Evolutionary conservation across 352 stramenopile genomes (phyloP), one percentile per base, ranked within the genome.

Genomic region (Globisporangium spiculum): DNA sequence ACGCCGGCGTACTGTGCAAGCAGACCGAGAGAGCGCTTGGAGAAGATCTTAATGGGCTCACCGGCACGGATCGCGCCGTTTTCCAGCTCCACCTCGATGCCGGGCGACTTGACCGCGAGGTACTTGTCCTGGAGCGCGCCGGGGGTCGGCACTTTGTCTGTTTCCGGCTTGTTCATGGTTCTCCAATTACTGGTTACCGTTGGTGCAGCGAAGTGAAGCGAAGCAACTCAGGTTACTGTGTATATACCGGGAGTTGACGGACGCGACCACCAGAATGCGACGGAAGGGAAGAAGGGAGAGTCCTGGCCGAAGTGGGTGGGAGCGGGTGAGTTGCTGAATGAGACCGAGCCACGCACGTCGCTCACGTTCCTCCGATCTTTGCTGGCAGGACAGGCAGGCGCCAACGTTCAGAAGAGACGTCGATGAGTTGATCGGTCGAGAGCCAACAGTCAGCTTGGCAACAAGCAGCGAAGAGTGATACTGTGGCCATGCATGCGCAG

Each of bases 1-100:
- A 91, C 78, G 22, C 69, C 81, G 0, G 78, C 79, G 64, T 87
- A 91, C 66, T 91, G 81, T 34, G 68, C 78, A 1, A 87, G 61
- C 7, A 89, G 34, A 4, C 67, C 79, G 36, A 87, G 65, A 10
- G 76, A 68, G 16, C 79, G 69, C 8, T 54, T 59, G 0, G 76
- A 82, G 10, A 76, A 68, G 54, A 90, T 53, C 22, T 72, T 44
- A 12, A 73, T 67, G 8, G 79, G 69, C 10, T 67, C 54, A 32
- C 79, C 79, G 12, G 62, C 66, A 52, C 78, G 67, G 14, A 83
- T 63, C 3, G 71, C 76, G n/a, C 71, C 74, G 53, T 75, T 67
- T 50, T 84, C 68, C 2, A 78, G 62, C 48, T 65, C 65, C 8
- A 36, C n/a, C 27, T 70, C 56, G n/a, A 59, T 16, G 5, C 22